These are phyloP conservation scores for Alternaria gaisen DNA, from an alignment of 2,329 filamentous ascomycete species.

Conservation along the genomic window DNA sequence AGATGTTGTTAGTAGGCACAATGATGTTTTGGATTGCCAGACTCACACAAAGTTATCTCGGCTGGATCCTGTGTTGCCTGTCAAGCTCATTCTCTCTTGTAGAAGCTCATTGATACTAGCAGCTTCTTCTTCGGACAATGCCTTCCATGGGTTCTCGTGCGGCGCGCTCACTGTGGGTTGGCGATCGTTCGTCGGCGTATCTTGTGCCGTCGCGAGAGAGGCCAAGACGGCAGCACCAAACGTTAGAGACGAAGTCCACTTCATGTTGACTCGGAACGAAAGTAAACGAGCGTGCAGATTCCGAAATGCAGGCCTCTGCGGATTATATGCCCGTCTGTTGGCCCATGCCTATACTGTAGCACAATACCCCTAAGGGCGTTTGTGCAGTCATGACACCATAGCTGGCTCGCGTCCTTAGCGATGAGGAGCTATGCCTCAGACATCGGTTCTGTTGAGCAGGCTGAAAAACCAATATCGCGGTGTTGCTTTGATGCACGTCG, in stretches of 20 bases:
- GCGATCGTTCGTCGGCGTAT: conserved; percentile 3
- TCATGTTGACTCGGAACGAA: background rate
- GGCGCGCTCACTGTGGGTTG: conserved; percentile 20
- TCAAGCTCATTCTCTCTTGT: conserved; percentile 16
- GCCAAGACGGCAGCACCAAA: conserved; percentile 11
- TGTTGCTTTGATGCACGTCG: conserved; percentile 2
- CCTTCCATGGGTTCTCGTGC: conserved; percentile 21
- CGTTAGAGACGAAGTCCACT: conserved; percentile 8
- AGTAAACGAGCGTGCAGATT: background rate
- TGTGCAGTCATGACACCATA: background rate
- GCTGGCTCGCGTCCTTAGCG: background rate
- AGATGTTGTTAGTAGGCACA: conserved; percentile 1
- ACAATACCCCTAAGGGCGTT: background rate
- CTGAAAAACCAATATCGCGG: background rate
- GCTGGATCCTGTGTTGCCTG: conserved; percentile 19
- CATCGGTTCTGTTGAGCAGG: background rate
- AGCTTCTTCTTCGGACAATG: conserved; percentile 21
- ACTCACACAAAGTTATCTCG: conserved; percentile 25
- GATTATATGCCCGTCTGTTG: conserved; percentile 7
- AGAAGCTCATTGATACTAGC: conserved; percentile 19
- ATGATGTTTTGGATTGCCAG: background rate
- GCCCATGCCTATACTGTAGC: background rate
- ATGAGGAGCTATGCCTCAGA: background rate
- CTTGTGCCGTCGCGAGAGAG: conserved; percentile 11
- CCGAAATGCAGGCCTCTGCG: background rate